A percentile compares a stretch with the other conserved stretches of the same genome.
These are phyloP conservation scores for Arxiozyma telluris DNA, from an alignment of 1,139 yeast genomes.

Conservation along the genomic window DNA sequence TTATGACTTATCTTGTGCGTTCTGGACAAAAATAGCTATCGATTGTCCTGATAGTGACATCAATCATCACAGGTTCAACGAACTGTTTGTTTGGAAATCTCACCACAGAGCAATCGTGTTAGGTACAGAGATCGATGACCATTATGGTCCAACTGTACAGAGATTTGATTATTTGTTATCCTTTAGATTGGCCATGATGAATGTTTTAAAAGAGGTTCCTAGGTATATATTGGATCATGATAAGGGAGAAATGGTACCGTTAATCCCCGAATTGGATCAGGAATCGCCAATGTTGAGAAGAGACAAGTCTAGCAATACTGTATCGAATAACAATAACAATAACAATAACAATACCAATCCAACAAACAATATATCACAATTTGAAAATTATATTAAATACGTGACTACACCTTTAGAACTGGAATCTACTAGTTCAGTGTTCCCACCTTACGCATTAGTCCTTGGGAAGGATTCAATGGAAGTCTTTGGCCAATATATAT, in stretches of 20 bases:
- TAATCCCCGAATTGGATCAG: background rate
- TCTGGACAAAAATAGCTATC: constrained; percentile 55
- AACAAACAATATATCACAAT: constrained; percentile 28
- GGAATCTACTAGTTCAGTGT: constrained; percentile 57
- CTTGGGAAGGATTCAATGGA: constrained; percentile 67
- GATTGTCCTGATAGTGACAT: constrained; percentile 45
- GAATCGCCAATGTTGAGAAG: background rate
- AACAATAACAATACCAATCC: too few species aligned
- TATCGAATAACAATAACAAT: background rate
- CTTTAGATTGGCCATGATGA: constrained; percentile 59
- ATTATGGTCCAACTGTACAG: constrained; percentile 46
- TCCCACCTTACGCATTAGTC: constrained; percentile 69
- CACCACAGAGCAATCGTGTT: constrained; percentile 57
- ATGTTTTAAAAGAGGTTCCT: constrained; percentile 35
- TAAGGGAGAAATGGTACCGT: constrained; percentile 1
- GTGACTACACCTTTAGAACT: constrained; percentile 62
- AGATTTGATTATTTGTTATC: constrained; percentile 49
- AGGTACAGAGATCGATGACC: constrained; percentile 42
- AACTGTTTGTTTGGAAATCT: constrained; percentile 64
- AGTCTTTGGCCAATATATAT: constrained; percentile 50
- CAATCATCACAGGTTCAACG: constrained; percentile 54
- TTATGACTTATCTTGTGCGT: constrained; percentile 51
- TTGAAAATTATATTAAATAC: constrained; percentile 66
- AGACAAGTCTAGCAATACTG: background rate
- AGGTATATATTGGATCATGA: constrained; percentile 2